Percentiles rank a stretch among this genome's conserved stretches.
These are phyloP conservation scores for Citrus hindsii DNA, from an alignment of 345 rosid species.

Conservation along the genomic window DNA sequence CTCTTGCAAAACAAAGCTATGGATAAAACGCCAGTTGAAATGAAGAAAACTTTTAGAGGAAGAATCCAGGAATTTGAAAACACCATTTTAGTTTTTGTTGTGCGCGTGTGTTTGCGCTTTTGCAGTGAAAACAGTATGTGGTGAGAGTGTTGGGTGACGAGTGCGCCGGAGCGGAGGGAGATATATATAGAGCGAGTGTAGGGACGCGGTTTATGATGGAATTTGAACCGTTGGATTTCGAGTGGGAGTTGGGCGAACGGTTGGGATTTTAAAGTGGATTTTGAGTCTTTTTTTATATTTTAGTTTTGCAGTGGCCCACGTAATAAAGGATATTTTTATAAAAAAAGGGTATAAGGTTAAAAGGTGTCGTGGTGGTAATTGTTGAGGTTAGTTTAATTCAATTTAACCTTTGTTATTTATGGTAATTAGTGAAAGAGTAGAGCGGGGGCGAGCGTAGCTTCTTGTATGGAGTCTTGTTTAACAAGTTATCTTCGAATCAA, in stretches of 20 bases:
- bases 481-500: neutral
- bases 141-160: neutral
- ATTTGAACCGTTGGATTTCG: constrained; percentile 14
- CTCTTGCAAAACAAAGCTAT: constrained; percentile 29
- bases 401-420: neutral
- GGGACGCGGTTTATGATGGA: neutral
- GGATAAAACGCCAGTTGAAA: constrained; percentile 35
- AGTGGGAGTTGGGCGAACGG: neutral
- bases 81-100: constrained; percentile 24
- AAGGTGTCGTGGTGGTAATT: neutral
- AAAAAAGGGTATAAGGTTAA: neutral
- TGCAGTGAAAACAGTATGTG: neutral
- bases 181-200: constrained; percentile 19
- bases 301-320: constrained; percentile 7
- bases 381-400: neutral
- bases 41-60: constrained; percentile 28
- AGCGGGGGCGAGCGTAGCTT: neutral
- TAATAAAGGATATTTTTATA: neutral
- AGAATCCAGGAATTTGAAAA: constrained; percentile 16
- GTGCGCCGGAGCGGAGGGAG: neutral
- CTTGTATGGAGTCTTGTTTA: neutral
- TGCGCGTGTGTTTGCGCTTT: neutral
- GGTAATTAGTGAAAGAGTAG: neutral
- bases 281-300: neutral
- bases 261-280: constrained; percentile 5